Evolutionary conservation across 1,284 basidiomycete species (phyloP), one percentile per base, ranked within the genome.

Genomic region (Veloporphyrellus conicus): DNA sequence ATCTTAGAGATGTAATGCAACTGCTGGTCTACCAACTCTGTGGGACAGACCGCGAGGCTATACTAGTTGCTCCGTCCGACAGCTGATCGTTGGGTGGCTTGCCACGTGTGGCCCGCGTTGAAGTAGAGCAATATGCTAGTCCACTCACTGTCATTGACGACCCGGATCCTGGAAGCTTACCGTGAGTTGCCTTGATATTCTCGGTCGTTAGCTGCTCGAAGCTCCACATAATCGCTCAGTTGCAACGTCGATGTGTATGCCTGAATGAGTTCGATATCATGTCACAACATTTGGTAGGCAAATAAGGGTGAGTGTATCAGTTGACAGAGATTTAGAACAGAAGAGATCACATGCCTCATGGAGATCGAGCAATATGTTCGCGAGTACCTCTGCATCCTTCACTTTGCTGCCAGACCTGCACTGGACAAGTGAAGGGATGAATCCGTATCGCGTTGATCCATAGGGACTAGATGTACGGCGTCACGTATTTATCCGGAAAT

Each of bases 1-100:
- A 72, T 69, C 49, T 58, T 65, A 54, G 70, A 73, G 32, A 74
- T 74, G 45, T 69, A 69, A 19, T 71, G 64, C 12, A 73, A 44
- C 51, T 73, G 73, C 29, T 56, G 55, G 48, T 73, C 71, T 12
- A 73, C 71, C 28, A 64, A 32, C 10, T 63, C 58, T 19, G 63
- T 61, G 6, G 72, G 71, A 45, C 71, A 73, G 34, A 61, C 71
- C 40, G 71, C 63, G 27, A 71, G 59, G 43, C 60, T 64, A 32
- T 67, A 67, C 33, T 64, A 66, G 1, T 66, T 45, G 46, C 55
- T 53, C 53, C 68, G 50, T 3, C 72, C 59, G 15, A 67, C 54
- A 27, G 70, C 72, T 8, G 69, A 70, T 47, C 61, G 68, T 44
- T 63, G 60, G 1, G 71, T 70, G 18, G 60, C 54, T 22, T 63